Percentiles rank a stretch among this genome's conserved stretches.
Conservation (phyloP, 2,329 filamentous ascomycete genomes). For the Ustulina deusta region DNA sequence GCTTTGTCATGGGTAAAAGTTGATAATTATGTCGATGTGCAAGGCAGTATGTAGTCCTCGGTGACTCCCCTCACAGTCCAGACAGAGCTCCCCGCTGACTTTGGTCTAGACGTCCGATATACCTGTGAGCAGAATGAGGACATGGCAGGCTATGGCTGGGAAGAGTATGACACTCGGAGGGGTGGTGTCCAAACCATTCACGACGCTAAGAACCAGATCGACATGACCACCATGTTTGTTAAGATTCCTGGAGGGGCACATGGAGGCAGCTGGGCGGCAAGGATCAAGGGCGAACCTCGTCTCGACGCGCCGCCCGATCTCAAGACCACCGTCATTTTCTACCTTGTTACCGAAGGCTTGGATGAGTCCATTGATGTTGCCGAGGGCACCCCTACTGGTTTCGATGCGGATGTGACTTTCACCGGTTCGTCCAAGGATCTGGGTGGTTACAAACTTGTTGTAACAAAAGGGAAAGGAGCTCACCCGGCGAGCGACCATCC, state of each 20-base stretch:
- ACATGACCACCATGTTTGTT: constrained; percentile 92
- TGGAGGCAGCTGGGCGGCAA: constrained; percentile 91
- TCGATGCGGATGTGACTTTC: constrained; percentile 73
- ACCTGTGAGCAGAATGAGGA: constrained; percentile 96
- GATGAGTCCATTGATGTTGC: constrained; percentile 72
- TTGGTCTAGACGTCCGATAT: constrained; percentile 79
- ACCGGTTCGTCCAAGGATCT: constrained; percentile 77
- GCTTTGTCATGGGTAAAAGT: constrained; percentile 91
- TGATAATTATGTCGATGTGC: constrained; percentile 80
- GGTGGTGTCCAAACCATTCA: constrained; percentile 92
- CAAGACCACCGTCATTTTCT: constrained; percentile 84
- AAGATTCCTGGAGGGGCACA: constrained; percentile 88
- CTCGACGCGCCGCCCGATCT: constrained; percentile 74
- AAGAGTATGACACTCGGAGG: constrained; percentile 90
- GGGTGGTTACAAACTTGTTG: constrained; percentile 81
- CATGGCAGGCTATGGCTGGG: constrained; percentile 97
- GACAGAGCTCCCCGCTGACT: constrained; percentile 7
- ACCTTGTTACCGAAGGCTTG: constrained; percentile 81
- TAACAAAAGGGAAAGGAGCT: constrained; percentile 77
- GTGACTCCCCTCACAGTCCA: not conserved
- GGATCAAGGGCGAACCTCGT: constrained; percentile 84
- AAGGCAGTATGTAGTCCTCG: constrained; percentile 70
- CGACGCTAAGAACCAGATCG: constrained; percentile 87
- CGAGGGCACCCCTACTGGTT: constrained; percentile 62
- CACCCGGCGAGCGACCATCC: constrained; percentile 74